These are phyloP conservation scores for Aspergillus chevalieri DNA, from an alignment of 2,329 filamentous ascomycete species.

Conservation along the genomic window DNA sequence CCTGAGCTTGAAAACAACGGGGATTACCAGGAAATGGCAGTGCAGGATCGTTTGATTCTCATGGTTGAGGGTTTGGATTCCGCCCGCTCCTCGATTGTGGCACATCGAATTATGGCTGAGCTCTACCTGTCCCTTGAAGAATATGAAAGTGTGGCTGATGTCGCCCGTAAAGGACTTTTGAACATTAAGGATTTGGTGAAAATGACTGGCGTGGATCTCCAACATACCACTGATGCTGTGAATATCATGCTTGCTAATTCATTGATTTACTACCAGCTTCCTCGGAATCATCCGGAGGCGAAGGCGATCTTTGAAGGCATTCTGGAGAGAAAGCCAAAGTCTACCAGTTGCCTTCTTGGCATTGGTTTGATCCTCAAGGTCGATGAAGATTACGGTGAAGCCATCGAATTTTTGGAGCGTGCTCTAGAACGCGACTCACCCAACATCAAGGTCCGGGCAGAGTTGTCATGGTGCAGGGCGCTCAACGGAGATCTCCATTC, in stretches of 20 bases:
- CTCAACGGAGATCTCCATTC: conserved; percentile 67
- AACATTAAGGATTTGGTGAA: conserved; percentile 55
- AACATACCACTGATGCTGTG: conserved; percentile 66
- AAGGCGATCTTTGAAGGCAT: conserved; percentile 79
- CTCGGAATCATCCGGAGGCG: conserved; percentile 82
- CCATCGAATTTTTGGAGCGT: conserved; percentile 71
- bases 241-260: conserved; percentile 77
- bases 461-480: conserved; percentile 88
- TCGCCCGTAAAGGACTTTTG: conserved; percentile 66
- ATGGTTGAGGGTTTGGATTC: conserved; percentile 67
- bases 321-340: conserved; percentile 66
- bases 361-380: conserved; percentile 90
- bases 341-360: conserved; percentile 77
- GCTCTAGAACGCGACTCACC: conserved; percentile 66
- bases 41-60: conserved; percentile 73
- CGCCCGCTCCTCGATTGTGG: conserved; percentile 65
- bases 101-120: conserved; percentile 74
- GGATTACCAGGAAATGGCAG: conserved; percentile 50
- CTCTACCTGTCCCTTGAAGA: conserved; percentile 83
- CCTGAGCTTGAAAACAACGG: conserved; percentile 33
- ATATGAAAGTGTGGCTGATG: conserved; percentile 71
- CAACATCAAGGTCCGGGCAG: conserved; percentile 74
- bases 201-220: conserved; percentile 63
- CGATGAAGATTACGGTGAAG: conserved; percentile 78
- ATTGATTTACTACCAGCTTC: conserved; percentile 82